Conservation (phyloP, 768 basidiomycete genomes). For the Phaeotremella skinneri region DNA sequence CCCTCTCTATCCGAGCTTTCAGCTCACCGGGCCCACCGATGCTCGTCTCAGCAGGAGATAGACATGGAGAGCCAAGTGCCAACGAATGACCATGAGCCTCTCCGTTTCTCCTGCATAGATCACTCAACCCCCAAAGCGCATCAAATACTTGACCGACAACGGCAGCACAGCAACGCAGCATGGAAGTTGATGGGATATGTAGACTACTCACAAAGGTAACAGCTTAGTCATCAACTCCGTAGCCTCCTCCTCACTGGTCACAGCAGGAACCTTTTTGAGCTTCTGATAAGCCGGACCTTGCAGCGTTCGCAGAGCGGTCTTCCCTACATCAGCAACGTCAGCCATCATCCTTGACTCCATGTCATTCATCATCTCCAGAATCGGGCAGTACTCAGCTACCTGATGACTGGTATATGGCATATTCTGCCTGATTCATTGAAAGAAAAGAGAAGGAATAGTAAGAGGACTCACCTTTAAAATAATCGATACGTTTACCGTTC, state of each 20-base stretch:
- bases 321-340: conserved; percentile 68
- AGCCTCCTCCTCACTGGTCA: conserved; percentile 75
- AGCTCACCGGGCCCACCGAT: too few species aligned
- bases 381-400: too few species aligned
- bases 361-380: too few species aligned
- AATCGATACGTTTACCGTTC: conserved; percentile 91
- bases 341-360: neutral
- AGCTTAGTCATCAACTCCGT: conserved; percentile 63
- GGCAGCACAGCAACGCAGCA: neutral
- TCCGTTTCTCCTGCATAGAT: too few species aligned
- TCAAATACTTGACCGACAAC: neutral
- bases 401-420: too few species aligned
- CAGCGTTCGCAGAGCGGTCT: conserved; percentile 86
- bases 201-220: conserved; percentile 63
- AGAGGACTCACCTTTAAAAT: conserved; percentile 83
- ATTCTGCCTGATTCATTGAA: too few species aligned
- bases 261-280: conserved; percentile 64
- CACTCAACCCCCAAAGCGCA: too few species aligned
- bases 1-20: too few species aligned
- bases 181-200: neutral
- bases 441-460: neutral
- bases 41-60: too few species aligned
- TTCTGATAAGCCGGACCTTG: conserved; percentile 90
- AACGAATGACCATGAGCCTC: too few species aligned
- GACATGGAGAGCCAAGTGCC: too few species aligned